Evolutionary conservation across 306 rosid genomes (phyloP).

Genomic region (Alnus rubra): DNA sequence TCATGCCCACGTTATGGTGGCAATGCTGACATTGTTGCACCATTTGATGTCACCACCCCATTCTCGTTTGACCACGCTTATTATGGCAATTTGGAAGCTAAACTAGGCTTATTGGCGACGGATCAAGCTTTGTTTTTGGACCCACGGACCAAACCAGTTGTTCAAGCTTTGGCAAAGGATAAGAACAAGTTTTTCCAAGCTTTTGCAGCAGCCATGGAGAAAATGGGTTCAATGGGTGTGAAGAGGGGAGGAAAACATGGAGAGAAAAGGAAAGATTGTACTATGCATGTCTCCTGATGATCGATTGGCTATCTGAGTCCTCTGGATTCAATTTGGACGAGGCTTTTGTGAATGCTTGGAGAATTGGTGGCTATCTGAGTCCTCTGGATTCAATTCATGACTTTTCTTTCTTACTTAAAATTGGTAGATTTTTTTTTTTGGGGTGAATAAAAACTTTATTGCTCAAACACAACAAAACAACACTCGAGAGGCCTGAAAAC

Average conservation of each 20-base stretch:
- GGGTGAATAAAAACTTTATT: too few relatives aligned
- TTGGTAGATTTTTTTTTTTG: too few relatives aligned
- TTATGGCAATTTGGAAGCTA: slow-evolving; percentile 62
- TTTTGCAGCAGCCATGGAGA: slow-evolving; percentile 78
- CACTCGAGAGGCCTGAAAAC: too few relatives aligned
- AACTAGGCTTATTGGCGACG: slow-evolving; percentile 70
- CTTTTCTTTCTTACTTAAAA: too few relatives aligned
- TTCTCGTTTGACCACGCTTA: slow-evolving; percentile 82
- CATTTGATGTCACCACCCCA: slow-evolving; percentile 87
- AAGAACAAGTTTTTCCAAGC: slow-evolving; percentile 70
- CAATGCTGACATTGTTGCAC: slow-evolving; percentile 63
- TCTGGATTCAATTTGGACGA: too few relatives aligned
- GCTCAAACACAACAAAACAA: too few relatives aligned
- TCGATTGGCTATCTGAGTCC: too few relatives aligned
- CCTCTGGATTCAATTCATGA: too few relatives aligned
- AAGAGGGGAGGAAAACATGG: slow-evolving; percentile 70
- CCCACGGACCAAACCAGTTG: slow-evolving; percentile 57
- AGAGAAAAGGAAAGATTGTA: slow-evolving; percentile 68
- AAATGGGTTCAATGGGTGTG: slow-evolving; percentile 69
- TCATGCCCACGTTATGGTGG: slow-evolving; percentile 81
- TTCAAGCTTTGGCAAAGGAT: slow-evolving; percentile 62
- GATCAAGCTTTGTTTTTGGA: slow-evolving; percentile 77
- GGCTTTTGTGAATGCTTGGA: too few relatives aligned
- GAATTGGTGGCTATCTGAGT: too few relatives aligned
- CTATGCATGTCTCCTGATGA: slow-evolving; percentile 36